Base-by-base conservation (phyloP, 2,329 filamentous ascomycete species). In the Talaromyces sp. region DNA sequence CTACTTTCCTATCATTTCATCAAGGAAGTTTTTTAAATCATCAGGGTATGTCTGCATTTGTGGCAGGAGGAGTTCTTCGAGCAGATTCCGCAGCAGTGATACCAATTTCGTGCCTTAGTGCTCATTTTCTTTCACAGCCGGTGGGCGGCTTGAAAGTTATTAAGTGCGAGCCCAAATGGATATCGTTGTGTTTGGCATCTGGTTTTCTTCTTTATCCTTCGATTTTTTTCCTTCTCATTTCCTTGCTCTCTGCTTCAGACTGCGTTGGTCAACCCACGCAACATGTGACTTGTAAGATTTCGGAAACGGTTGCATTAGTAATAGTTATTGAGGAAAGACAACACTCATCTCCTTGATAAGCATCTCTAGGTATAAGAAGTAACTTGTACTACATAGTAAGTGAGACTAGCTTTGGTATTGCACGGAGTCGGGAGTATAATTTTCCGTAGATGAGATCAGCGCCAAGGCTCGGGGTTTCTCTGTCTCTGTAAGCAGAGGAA, bases 251-350 rank as follows among this genome's bases (percentile, higher is more conserved):
- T 54, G 39, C 58, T 61, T 31, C 47, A 22, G 52, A 33, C 61
- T 50, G 50, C 39, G 61, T 57, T 22, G 50, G 61, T 37, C 37
- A 7, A 48, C n/a, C 16, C n/a, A 50, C 48, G 62, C 65, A 39
- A 62, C 45, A 35, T 59, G 57, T 64, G 62, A 56, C 61, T 50
- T 66, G 65, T 66, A 66, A 66, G 65, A 65, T 63, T 66, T 66
- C 65, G 62, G 62, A 65, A 62, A 58, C 39, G 37, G 62, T 64
- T 65, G 58, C 65, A 66, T 59, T 66, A 60, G 27, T 62, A 62
- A 43, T 62, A 58, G 62, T 57, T 54, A 54, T 54, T 61, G 35
- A 62, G 60, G 60, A 54, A 57, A 56, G 19, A 60, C 31, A 52
- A 63, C 39, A 41, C 33, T 41, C 31, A 62, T 43, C 47, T 62